Conservation (phyloP, 139 green algal species). For the Astrephomene gubernaculifera region DNA sequence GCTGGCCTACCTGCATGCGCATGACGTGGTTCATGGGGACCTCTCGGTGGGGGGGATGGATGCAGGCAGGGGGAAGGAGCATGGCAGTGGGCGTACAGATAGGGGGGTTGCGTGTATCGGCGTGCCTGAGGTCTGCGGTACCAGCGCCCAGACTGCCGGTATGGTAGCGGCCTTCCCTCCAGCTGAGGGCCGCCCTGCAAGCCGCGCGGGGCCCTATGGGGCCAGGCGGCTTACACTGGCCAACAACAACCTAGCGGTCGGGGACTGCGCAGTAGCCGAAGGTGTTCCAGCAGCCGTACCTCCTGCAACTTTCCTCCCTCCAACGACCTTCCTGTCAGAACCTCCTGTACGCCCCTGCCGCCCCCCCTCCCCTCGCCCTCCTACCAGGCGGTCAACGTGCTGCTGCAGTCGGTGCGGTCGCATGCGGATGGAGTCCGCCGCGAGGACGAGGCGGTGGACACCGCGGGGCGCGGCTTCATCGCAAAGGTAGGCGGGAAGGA, state of each 20-base stretch:
- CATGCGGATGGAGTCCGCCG: neutral
- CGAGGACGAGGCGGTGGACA: neutral
- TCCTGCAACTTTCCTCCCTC: neutral
- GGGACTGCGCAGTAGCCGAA: too few species aligned
- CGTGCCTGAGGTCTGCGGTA: too few species aligned
- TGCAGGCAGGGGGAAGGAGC: neutral
- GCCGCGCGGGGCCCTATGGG: too few species aligned
- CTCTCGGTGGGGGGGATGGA: conserved; percentile 62
- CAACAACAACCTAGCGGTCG: too few species aligned
- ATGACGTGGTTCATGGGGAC: conserved; percentile 71
- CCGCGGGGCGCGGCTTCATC: conserved; percentile 51
- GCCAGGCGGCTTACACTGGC: neutral
- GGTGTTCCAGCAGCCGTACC: too few species aligned
- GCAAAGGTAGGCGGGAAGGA: conserved; percentile 53
- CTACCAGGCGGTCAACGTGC: conserved; percentile 56
- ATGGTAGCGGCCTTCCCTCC: neutral
- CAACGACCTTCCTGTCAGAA: too few species aligned
- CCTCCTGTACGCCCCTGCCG: too few species aligned
- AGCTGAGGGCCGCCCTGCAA: neutral
- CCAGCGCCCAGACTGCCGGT: too few species aligned
- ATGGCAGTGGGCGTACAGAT: neutral
- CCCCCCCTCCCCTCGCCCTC: neutral
- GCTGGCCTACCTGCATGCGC: conserved; percentile 64
- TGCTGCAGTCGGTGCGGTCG: conserved; percentile 37
- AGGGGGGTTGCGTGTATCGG: too few species aligned